Base-by-base conservation (phyloP, 805 yeast species). In the Metschnikowia henanensis region DNA sequence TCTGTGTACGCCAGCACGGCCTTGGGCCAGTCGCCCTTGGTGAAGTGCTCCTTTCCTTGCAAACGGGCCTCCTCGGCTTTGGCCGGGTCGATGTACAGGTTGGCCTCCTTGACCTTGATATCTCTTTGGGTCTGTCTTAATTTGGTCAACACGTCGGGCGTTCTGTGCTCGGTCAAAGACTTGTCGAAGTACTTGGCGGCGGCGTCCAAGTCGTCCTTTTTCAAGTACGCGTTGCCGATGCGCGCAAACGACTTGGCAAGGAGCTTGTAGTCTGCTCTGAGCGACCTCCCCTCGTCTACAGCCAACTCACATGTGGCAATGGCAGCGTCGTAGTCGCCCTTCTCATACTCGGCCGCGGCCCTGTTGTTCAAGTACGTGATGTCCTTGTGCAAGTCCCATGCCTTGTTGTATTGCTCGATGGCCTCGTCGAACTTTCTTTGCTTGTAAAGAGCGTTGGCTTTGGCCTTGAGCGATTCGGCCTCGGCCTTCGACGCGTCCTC, bases 321-420 rank as follows among this genome's bases (percentile, higher is more conserved):
- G 31, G 96, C 91, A 9, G 83, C 68, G 45, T 90, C 96, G 59
- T 79, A 87, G 60, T 90, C 97, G 50, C 94, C 96, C 66, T 91
- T 89, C 71, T 94, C 99, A 61, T 69, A 94, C 69, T 94, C 96
- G 26, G 99, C 99, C 45, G 99, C 98, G 30, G 99, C 94, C 59
- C 95, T 82, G 76, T 94, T 94, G 75, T 95, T 94, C 64, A 94
- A 76, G 64, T 86, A 94, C 0, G 98, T 92, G 59, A 92, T 88
- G 62, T 94, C 98, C 60, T 82, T 77, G 68, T 74, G 68, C 17
- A 81, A 63, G 26, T 83, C 85, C 86, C 89, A 94, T 2, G 99
- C 99, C 61, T 82, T 77, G 61, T 87, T 74, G 70, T 94, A 94
- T 50, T 80, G 73, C 45, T 71, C 88, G 62, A 94, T 92, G 34